A percentile compares a stretch with the other conserved stretches of the same genome.
phyloP scores from a whole-genome alignment of 1,284 basidiomycete species.

The Ganoderma sinense region DNA sequence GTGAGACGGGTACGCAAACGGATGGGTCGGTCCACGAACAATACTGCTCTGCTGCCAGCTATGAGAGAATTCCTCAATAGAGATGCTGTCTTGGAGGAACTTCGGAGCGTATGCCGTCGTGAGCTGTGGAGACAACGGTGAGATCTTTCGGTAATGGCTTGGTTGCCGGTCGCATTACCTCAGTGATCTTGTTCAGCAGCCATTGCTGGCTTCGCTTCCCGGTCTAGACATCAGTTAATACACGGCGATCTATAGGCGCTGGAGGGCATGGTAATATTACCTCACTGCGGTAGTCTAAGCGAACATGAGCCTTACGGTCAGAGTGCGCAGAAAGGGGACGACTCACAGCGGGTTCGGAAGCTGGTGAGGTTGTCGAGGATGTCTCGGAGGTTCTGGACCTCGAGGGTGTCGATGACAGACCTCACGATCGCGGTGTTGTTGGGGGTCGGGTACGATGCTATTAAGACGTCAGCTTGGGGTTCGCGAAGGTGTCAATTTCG shows the following conservation, averaged over 20 bases:
- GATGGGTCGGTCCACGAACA: conserved; percentile 50
- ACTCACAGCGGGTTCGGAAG: conserved; percentile 75
- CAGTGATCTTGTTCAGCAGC: conserved; percentile 76
- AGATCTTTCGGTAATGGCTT: conserved; percentile 11
- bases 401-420: conserved; percentile 70
- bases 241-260: conserved; percentile 14
- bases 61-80: conserved; percentile 84
- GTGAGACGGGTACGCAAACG: conserved; percentile 25
- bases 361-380: conserved; percentile 80
- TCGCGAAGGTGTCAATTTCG: conserved; percentile 3
- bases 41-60: conserved; percentile 94
- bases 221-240: conserved; percentile 52
- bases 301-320: conserved; percentile 20
- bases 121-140: conserved; percentile 54
- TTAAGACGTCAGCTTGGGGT: background rate
- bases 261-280: conserved; percentile 45
- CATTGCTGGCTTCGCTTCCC: conserved; percentile 86
- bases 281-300: conserved; percentile 80
- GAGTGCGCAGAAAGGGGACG: background rate
- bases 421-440: conserved; percentile 66
- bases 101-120: conserved; percentile 67
- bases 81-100: conserved; percentile 63
- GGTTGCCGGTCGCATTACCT: conserved; percentile 53
- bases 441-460: conserved; percentile 56
- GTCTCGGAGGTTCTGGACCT: conserved; percentile 69